These are phyloP conservation scores for Fagopyrum esculentum DNA, from an alignment of 148 eudicot genomes.

Conservation along the genomic window DNA sequence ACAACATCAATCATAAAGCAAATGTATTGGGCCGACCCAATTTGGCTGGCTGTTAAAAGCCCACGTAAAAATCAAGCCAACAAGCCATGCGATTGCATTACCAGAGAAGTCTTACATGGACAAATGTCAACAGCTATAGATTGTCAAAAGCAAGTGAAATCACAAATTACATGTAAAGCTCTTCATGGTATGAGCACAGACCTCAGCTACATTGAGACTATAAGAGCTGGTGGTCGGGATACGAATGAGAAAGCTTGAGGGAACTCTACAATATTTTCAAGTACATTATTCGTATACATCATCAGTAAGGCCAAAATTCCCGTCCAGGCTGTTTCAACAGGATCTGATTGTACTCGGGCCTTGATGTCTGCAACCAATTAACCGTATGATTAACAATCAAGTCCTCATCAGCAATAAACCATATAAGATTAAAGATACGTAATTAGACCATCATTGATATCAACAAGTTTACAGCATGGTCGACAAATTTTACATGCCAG, in stretches of 20 bases:
- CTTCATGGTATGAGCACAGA: background rate
- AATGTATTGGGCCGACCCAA: no score
- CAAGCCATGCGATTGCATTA: background rate
- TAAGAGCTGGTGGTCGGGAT: background rate
- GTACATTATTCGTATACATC: background rate
- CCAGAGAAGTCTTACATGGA: background rate
- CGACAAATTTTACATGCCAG: background rate
- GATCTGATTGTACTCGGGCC: slow-evolving; percentile 15
- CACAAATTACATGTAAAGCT: background rate
- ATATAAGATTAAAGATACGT: no score
- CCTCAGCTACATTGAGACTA: no score
- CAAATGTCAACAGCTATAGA: background rate
- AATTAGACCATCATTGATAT: no score
- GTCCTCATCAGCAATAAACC: background rate
- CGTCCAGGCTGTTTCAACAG: slow-evolving; percentile 15
- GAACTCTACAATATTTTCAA: background rate
- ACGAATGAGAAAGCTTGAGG: background rate
- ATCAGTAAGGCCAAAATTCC: slow-evolving; percentile 9
- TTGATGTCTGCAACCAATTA: slow-evolving; percentile 9
- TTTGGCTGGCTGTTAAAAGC: no score
- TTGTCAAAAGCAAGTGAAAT: background rate
- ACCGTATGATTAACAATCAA: background rate
- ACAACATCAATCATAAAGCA: no score
- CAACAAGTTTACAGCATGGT: no score
- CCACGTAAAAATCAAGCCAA: no score